These are phyloP conservation scores for Coemansia sp. DNA, from an alignment of 192 early-diverging fungal genomes.

Conservation along the genomic window DNA sequence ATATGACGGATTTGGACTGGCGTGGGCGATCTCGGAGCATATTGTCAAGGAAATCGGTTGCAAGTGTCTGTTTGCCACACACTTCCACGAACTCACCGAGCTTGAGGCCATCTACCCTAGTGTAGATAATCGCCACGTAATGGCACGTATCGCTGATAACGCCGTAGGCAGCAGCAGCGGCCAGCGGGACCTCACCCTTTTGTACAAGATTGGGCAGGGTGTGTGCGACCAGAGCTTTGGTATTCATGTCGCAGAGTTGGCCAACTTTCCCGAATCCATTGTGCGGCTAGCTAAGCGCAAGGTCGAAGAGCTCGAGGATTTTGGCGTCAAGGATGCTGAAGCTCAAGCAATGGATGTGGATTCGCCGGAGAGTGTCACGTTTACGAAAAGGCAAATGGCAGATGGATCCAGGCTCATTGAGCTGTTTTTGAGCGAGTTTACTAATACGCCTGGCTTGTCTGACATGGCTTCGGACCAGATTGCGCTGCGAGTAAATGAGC, in stretches of 20 bases:
- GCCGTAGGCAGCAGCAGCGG: slow-evolving; percentile 13
- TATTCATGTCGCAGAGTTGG: slow-evolving; percentile 95
- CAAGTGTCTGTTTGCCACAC: slow-evolving; percentile 91
- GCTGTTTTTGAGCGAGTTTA: slow-evolving; percentile 58
- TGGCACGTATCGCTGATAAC: slow-evolving; percentile 58
- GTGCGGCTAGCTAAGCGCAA: slow-evolving; percentile 84
- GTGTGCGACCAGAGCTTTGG: slow-evolving; percentile 97
- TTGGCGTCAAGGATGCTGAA: slow-evolving; percentile 32
- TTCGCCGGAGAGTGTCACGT: slow-evolving; percentile 38
- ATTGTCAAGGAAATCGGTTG: slow-evolving; percentile 63
- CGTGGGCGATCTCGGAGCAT: slow-evolving; percentile 94
- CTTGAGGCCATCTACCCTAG: slow-evolving; percentile 66
- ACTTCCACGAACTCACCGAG: slow-evolving; percentile 96
- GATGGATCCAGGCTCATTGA: slow-evolving; percentile 34
- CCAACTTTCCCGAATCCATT: slow-evolving; percentile 82
- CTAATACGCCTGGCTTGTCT: slow-evolving; percentile 30
- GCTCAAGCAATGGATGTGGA: slow-evolving; percentile 13
- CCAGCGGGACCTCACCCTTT: slow-evolving; percentile 72
- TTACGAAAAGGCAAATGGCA: slow-evolving; percentile 37
- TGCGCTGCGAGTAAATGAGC: slow-evolving; percentile 35
- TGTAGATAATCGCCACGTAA: slow-evolving; percentile 90
- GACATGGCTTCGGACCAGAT: slow-evolving; percentile 44
- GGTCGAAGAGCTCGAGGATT: slow-evolving; percentile 84
- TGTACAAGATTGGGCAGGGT: slow-evolving; percentile 82
- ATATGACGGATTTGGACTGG: slow-evolving; percentile 95